Evolutionary conservation across 2,329 filamentous ascomycete species (phyloP), one percentile per base, ranked within the genome.

Genomic region (Microascus cirrosus): DNA sequence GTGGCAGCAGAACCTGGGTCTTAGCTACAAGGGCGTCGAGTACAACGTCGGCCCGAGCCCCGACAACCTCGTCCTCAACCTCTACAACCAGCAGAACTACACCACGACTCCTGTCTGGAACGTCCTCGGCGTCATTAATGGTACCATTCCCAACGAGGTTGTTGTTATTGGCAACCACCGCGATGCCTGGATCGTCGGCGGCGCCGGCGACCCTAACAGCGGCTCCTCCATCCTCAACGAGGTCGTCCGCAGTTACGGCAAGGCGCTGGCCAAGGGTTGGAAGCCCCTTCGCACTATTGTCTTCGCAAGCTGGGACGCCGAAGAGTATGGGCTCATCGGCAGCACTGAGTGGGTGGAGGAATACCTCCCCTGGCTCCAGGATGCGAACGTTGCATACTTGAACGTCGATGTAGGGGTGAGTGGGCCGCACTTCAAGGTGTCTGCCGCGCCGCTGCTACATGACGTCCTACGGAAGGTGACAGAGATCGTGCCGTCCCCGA

Each of bases 291-390:
- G 93, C 24, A 97, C 93, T 0, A 90, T 97, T 59, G 89, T 96
- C 48, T 93, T 96, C 67, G 91, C 88, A 24, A 86, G 82, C 68
- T 90, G 86, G 87, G 87, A 90, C 61, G 86, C 85, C 35, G 87
- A 90, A 71, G 91, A 96, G 70, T 95, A 96, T 63, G 90, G 88
- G 0, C 78, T 96, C 5, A 71, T 96, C 15, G 92, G 92, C 4
- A 90, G 86, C 57, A 95, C 92, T 0, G 92, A 96, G 67, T 96
- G 91, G 90, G 90, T 96, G 0, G 91, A 96, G 67, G 90, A 96
- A 63, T 90, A 89, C 65, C 72, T 95, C 0, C 86, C 89, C 0
- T 95, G 90, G 90, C 79, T 96, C 13, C 78, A 79, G 2, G 77
- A 78, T 3, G 79, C 87, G 48, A 87, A 85, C 59, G 81, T 96